Percentiles rank a stretch among this genome's conserved stretches.
Evolutionary conservation across 208 protist species (phyloP).

Genomic region (Acanthamoeba castellanii): DNA sequence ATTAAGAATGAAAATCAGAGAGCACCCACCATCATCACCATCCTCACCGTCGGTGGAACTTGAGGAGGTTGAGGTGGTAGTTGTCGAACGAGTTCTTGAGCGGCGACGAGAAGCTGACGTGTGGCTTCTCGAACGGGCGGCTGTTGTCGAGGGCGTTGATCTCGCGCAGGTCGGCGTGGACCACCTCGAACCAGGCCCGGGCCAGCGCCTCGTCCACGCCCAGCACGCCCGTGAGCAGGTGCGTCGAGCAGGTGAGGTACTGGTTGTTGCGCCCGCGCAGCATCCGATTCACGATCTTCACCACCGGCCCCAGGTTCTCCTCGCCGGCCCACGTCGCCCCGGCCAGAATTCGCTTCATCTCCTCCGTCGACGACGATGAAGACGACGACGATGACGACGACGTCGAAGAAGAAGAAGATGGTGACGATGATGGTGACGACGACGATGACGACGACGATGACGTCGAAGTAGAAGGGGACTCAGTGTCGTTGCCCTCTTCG

Average conservation of each 20-base stretch:
- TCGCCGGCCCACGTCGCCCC: constrained; percentile 33
- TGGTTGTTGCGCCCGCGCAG: constrained; percentile 42
- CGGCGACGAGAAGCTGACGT: constrained; percentile 9
- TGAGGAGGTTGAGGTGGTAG: constrained; percentile 28
- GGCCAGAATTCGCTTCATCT: not conserved
- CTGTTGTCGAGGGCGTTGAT: constrained; percentile 59
- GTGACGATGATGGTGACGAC: not conserved
- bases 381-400: not conserved
- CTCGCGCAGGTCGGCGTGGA: constrained; percentile 52
- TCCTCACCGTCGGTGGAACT: constrained; percentile 6
- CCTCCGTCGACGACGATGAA: not conserved
- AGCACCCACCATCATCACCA: too few species aligned
- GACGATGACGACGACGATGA: too few species aligned
- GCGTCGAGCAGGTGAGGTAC: constrained; percentile 40
- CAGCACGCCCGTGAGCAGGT: constrained; percentile 12
- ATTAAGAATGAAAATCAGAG: too few species aligned
- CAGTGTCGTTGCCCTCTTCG: not conserved
- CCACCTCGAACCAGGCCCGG: constrained; percentile 20
- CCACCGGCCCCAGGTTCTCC: constrained; percentile 50
- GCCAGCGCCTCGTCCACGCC: constrained; percentile 48
- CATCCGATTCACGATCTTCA: constrained; percentile 65
- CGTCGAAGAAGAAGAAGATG: not conserved
- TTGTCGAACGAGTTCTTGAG: constrained; percentile 70
- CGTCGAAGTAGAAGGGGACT: too few species aligned
- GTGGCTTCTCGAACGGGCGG: constrained; percentile 46